Evolutionary conservation across 352 stramenopile genomes (phyloP), one percentile per base, ranked within the genome.

Genomic region (Phytopythium oedochilum): DNA sequence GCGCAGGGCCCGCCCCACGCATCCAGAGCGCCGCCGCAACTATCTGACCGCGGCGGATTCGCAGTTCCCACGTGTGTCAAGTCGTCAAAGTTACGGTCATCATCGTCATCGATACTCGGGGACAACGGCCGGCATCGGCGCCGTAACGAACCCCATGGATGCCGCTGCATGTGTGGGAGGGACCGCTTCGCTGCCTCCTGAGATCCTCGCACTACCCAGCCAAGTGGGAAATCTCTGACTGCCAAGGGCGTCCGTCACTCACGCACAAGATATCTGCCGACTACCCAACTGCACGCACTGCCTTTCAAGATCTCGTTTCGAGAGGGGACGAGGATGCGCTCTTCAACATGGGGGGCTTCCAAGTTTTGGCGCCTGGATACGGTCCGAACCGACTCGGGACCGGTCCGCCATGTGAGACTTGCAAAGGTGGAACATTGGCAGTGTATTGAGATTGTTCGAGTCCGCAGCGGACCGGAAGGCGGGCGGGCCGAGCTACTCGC

Each of bases 401-500:
- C 44, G 44, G 44, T 51, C 17, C 44, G 26, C n/a, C 14, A 20
- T 8, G 25, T 51, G 28, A 10, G 31, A 36, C 26, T 35, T 23
- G 31, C 28, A 45, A 14, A 23, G 8, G 38, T 26, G 18, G 29
- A 35, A 23, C 25, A 22, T 22, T 38, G 44, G n/a, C 29, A 38
- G 23, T 51, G 28, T n/a, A 51, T 9, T 34, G 25, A 22, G 17
- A 23, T 29, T 34, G 29, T 18, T 45, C 43, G 18, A 51, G 23
- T n/a, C n/a, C n/a, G n/a, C n/a, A n/a, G 15, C 23, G 10, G 18
- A 32, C n/a, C 39, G 20, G 18, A 12, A 17, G 39, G n/a, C n/a
- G n/a, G 43, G 15, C 17, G 3, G 8, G 18, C n/a, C 6, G 25
- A 35, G 5, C 52, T 61, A 53, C 42, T 68, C 66, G 20, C 60